Base-by-base conservation (phyloP, 129 eudicot genomes). In the Cynara cardunculus region DNA sequence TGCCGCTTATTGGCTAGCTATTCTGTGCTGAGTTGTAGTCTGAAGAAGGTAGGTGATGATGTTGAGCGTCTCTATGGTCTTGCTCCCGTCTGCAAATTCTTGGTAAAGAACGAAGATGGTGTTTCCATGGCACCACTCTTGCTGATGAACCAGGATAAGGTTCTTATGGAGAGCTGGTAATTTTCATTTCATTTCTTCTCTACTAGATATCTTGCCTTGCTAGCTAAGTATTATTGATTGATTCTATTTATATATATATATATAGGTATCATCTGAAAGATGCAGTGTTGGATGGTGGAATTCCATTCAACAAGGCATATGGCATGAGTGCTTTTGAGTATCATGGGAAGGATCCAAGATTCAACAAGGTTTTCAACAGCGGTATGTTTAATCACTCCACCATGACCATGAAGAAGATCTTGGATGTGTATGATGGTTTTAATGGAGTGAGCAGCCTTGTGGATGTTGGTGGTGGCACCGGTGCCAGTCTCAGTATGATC, bases 161-260 rank as follows among this genome's bases (percentile, higher is more conserved):
- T 91, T 65, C 93, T 89, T 56, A 91, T 94, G 97, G 97, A 94
- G 84, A 90, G 98, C 90, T 94, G 98, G 97, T 94, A 77, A 72
- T 8, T 25, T 0, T n/a, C 4, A 27, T 49, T 2, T 69, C 1
- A 7, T 49, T 13, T 41, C n/a, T 25, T 3, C 44, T 69, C 0
- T 11, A 7, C 10, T 25, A 25, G 5, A 12, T 26, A n/a, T n/a
- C n/a, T n/a, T n/a, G n/a, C n/a, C n/a, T n/a, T n/a, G n/a, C n/a
- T n/a, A n/a, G n/a, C n/a, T n/a, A n/a, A n/a, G n/a, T n/a, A n/a
- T n/a, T n/a, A n/a, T n/a, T n/a, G n/a, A n/a, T 28, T 28, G 3
- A 28, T 28, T 28, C 3, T 28, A 3, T 1, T 1, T 28, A 28
- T n/a, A n/a, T n/a, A n/a, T n/a, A 37, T 8, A 1, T 0, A 8